A percentile compares a stretch with the other conserved stretches of the same genome.
Conservation (phyloP, 768 basidiomycete species). For the Rhodotorula paludigena region DNA sequence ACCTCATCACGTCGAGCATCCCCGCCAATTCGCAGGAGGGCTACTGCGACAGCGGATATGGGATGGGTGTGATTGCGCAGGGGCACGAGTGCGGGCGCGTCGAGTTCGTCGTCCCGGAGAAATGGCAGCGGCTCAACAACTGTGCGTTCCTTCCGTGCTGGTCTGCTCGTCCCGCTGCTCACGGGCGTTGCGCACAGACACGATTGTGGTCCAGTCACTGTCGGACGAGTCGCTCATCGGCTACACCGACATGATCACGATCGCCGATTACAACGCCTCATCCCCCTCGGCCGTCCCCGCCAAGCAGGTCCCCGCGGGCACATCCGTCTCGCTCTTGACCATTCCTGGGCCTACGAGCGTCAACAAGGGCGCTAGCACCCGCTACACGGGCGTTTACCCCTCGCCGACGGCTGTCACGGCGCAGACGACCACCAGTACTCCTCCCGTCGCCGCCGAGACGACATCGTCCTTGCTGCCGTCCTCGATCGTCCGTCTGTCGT, state of each 20-base stretch:
- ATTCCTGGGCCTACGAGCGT: constrained; percentile 20
- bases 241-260: constrained; percentile 38
- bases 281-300: background rate
- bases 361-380: constrained; percentile 7
- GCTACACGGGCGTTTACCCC: constrained; percentile 1
- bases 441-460: background rate
- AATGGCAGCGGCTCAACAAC: constrained; percentile 28
- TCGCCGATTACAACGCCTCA: constrained; percentile 7
- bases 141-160: constrained; percentile 1
- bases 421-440: too few species aligned
- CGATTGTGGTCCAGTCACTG: constrained; percentile 35
- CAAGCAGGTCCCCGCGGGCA: constrained; percentile 9
- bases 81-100: constrained; percentile 32
- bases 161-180: background rate
- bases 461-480: background rate
- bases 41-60: constrained; percentile 33
- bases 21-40: constrained; percentile 20
- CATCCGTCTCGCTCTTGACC: constrained; percentile 9
- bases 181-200: too few species aligned
- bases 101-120: constrained; percentile 30
- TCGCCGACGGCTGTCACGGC: constrained; percentile 13
- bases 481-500: background rate
- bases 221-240: constrained; percentile 15
- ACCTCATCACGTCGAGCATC: constrained; percentile 17
- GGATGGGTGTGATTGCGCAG: constrained; percentile 13